phyloP scores from a whole-genome alignment of 208 protist species.

The Willaertia magna region DNA sequence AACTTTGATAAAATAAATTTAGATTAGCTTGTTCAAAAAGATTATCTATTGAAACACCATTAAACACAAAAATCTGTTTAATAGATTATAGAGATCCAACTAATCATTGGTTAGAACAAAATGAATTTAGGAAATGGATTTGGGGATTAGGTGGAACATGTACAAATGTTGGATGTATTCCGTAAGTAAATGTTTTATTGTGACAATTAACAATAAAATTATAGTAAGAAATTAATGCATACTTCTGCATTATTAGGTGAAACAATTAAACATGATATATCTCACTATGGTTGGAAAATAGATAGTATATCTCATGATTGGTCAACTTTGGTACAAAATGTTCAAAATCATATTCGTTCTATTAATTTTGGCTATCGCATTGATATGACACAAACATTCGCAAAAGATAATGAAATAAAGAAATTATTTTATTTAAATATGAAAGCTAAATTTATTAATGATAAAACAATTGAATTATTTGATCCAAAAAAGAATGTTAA shows the following conservation, averaged over 20 bases:
- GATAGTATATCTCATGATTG: slow-evolving; percentile 12
- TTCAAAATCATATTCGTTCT: slow-evolving; percentile 47
- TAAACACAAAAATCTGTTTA: neutral
- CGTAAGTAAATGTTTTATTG: no score
- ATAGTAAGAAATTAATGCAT: slow-evolving; percentile 73
- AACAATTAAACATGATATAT: slow-evolving; percentile 10
- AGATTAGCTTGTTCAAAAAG: slow-evolving; percentile 50
- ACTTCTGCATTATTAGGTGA: slow-evolving; percentile 36
- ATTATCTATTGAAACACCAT: slow-evolving; percentile 9
- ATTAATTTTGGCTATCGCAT: slow-evolving; percentile 54
- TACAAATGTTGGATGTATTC: slow-evolving; percentile 67
- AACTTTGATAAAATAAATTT: no score
- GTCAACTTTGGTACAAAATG: slow-evolving; percentile 31
- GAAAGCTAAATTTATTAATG: slow-evolving; percentile 37
- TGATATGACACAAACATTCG: slow-evolving; percentile 33
- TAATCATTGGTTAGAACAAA: neutral
- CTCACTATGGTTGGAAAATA: slow-evolving; percentile 28
- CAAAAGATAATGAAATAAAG: neutral
- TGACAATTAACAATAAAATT: no score
- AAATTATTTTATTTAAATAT: slow-evolving; percentile 55
- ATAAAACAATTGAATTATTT: slow-evolving; percentile 40
- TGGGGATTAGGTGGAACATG: slow-evolving; percentile 57
- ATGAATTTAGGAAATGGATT: slow-evolving; percentile 34
- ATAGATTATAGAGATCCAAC: neutral
- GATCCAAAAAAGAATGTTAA: slow-evolving; percentile 10